Percentiles rank a stretch among this genome's conserved stretches.
Conservation (phyloP, 805 yeast genomes). For the Wickerhamiella azyma region DNA sequence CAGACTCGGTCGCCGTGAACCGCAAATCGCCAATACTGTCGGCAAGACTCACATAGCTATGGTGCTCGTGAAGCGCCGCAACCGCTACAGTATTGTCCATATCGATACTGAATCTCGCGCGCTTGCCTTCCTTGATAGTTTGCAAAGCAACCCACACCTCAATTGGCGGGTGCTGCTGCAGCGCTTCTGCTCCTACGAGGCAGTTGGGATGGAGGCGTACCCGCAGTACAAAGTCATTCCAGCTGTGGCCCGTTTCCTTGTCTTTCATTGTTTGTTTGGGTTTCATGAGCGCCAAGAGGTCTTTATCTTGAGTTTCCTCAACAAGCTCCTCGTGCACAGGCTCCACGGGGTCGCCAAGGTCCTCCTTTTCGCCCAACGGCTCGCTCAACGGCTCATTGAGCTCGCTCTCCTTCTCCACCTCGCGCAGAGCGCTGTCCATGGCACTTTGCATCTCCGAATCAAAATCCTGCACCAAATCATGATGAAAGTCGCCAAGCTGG, state of each 20-base stretch:
- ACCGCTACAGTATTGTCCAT: slow-evolving; percentile 28
- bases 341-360: too few relatives aligned
- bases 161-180: slow-evolving; percentile 35
- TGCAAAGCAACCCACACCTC: slow-evolving; percentile 38
- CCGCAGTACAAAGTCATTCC: not conserved
- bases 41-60: slow-evolving; percentile 33
- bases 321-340: too few relatives aligned
- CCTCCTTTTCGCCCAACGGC: too few relatives aligned
- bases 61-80: slow-evolving; percentile 35
- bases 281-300: not conserved
- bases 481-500: slow-evolving; percentile 15
- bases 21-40: slow-evolving; percentile 31
- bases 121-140: slow-evolving; percentile 26
- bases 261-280: not conserved
- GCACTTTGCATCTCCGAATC: not conserved
- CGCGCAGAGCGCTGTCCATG: not conserved
- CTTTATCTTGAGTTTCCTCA: too few relatives aligned
- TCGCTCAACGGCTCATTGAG: slow-evolving; percentile 8
- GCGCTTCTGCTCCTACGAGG: slow-evolving; percentile 13
- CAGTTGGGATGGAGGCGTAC: not conserved
- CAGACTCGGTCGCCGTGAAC: slow-evolving; percentile 23
- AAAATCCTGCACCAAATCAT: slow-evolving; percentile 16
- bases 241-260: not conserved
- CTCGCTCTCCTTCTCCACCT: not conserved
- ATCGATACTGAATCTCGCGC: not conserved